phyloP scores from a whole-genome alignment of 495 filamentous ascomycete genomes.

The Neurospora sp. region DNA sequence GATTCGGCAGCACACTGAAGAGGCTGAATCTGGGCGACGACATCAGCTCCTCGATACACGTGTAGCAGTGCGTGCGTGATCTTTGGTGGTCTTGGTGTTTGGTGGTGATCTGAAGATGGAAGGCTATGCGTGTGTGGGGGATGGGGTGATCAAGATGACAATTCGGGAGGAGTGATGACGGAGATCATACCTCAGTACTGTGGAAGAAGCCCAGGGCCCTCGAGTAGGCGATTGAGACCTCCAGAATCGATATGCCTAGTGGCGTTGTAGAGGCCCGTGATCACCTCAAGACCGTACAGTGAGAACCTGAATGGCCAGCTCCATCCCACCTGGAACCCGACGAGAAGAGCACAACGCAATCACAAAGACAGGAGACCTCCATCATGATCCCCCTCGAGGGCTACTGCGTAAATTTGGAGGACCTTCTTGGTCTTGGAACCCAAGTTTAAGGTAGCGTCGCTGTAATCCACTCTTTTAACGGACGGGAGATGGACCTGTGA shows the following conservation, averaged over 20 bases:
- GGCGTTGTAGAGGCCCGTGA: neutral
- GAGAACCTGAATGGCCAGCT: neutral
- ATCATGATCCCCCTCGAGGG: neutral
- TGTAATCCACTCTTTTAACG: neutral
- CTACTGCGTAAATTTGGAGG: neutral
- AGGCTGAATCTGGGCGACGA: neutral
- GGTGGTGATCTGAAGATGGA: neutral
- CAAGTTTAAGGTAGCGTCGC: neutral
- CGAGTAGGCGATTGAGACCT: neutral
- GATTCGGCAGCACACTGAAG: neutral
- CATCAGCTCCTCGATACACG: neutral
- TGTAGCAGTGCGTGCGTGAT: neutral
- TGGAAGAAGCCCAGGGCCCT: neutral
- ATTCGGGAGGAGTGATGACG: neutral
- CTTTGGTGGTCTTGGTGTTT: neutral
- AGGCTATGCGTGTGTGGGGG: neutral
- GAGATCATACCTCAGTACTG: neutral
- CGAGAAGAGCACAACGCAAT: neutral
- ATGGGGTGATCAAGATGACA: neutral
- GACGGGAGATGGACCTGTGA: neutral
- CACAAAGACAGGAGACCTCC: neutral
- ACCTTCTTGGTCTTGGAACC: neutral
- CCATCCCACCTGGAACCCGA: neutral
- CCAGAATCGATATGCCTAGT: neutral
- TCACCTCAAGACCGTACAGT: neutral